Evolutionary conservation across 2,329 filamentous ascomycete species (phyloP), one percentile per base, ranked within the genome.

Genomic region (Colletotrichum chrysophilum): DNA sequence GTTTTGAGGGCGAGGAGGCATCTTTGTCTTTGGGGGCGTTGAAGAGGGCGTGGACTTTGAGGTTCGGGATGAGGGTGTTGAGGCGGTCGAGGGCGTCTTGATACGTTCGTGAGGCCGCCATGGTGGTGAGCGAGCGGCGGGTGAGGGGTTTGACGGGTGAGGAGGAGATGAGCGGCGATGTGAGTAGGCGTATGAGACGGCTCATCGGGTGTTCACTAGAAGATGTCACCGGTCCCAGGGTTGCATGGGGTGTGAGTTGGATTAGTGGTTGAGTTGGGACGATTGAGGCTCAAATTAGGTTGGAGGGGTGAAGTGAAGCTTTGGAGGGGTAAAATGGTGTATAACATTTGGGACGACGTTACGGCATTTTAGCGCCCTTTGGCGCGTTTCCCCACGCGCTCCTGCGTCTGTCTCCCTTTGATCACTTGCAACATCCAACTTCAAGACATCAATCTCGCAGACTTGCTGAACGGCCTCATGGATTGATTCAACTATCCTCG

Each of bases 41-140:
- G 68, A 77, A 77, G 65, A 77, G 75, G 68, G 76, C 75, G 36
- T 76, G 75, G 60, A 77, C 18, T 26, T 74, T 73, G 48, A 74
- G 75, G 58, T 77, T 77, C 3, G 76, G 76, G 67, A 77, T 75
- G 65, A 77, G 76, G 58, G 69, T 76, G 71, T 77, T 72, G 26
- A 77, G 71, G 21, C 52, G 74, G 36, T 10, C 38, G n/a, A 77
- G 67, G 67, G 76, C 74, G 36, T 74, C 75, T 48, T 62, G 24
- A 71, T 77, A 77, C 4, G 75, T 68, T n/a, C 76, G 74, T 24
- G 73, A 73, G 9, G 71, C 18, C 18, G 73, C 13, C 73, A 75
- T 75, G n/a, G 64, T 65, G 43, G 12, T 30, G 64, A 67, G 26
- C 14, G 14, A 16, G 5, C 62, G 30, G 60, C 3, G 9, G 69